These are phyloP conservation scores for Heliamphora pulchella DNA, from an alignment of 179 eudicot species.

Conservation along the genomic window DNA sequence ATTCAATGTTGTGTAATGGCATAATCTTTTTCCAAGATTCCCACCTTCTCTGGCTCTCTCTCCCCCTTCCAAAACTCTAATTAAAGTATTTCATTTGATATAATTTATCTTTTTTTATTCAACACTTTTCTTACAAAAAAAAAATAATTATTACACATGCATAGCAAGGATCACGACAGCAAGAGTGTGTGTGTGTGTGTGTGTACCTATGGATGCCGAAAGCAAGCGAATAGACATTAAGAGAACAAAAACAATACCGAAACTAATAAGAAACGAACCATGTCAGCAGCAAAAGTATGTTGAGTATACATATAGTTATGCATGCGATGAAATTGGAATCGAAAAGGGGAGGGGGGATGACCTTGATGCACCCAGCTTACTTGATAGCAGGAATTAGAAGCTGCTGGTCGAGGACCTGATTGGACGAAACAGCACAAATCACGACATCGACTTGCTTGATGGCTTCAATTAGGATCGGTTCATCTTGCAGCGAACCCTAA, in stretches of 20 bases:
- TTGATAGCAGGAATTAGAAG: conserved; percentile 56
- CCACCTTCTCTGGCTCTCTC: too few species aligned
- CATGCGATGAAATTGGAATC: background rate
- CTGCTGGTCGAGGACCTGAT: conserved; percentile 59
- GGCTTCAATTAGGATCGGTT: conserved; percentile 57
- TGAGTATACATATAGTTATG: background rate
- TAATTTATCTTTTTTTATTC: too few species aligned
- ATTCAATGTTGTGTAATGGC: too few species aligned
- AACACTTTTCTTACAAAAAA: too few species aligned
- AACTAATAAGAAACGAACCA: background rate
- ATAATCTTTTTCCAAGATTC: too few species aligned
- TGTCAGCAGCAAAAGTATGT: background rate
- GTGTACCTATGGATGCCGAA: too few species aligned
- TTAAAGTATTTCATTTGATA: too few species aligned
- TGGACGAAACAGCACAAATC: conserved; percentile 59
- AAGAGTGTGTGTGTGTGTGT: too few species aligned
- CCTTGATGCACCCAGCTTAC: conserved; percentile 65
- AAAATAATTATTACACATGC: too few species aligned
- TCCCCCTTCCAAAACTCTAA: too few species aligned
- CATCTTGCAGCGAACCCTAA: conserved; percentile 80
- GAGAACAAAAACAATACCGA: background rate
- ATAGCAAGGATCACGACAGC: too few species aligned
- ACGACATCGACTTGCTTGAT: conserved; percentile 73
- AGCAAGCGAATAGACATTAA: background rate
- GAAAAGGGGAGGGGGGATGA: conserved; percentile 15